These are phyloP conservation scores for Penicillium griseofulvum DNA, from an alignment of 2,329 filamentous ascomycete species.

Conservation along the genomic window DNA sequence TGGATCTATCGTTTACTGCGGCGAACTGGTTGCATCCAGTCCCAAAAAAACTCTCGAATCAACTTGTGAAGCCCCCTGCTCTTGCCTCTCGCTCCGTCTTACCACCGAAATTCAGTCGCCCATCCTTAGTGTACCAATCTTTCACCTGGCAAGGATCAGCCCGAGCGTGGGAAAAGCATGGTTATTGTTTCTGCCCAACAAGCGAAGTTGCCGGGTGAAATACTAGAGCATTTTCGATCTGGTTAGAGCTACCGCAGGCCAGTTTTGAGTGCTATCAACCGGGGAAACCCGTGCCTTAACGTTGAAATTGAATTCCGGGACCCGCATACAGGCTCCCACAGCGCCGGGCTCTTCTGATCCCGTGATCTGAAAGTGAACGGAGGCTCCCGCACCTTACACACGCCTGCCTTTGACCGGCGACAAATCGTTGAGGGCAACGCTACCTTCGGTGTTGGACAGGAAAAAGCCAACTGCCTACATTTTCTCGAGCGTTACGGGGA, in stretches of 20 bases:
- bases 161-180: slow-evolving; percentile 14
- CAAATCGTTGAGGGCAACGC: slow-evolving; percentile 32
- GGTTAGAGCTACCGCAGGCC: slow-evolving; percentile 2
- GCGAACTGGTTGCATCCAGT: slow-evolving; percentile 18
- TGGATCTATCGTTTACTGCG: slow-evolving; percentile 19
- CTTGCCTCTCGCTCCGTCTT: slow-evolving; percentile 25
- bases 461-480: slow-evolving; percentile 22
- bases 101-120: slow-evolving; percentile 20
- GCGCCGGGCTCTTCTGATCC: slow-evolving; percentile 38
- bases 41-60: slow-evolving; percentile 20
- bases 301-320: slow-evolving; percentile 42
- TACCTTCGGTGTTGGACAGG: slow-evolving; percentile 26
- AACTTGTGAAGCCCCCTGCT: slow-evolving; percentile 30
- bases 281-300: slow-evolving; percentile 24
- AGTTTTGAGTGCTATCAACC: slow-evolving; percentile 9
- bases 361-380: slow-evolving; percentile 39
- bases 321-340: slow-evolving; percentile 38
- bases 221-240: background rate
- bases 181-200: slow-evolving; percentile 25
- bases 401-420: slow-evolving; percentile 30
- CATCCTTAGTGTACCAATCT: slow-evolving; percentile 24
- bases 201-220: slow-evolving; percentile 14
- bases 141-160: slow-evolving; percentile 29
- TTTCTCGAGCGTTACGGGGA: slow-evolving; percentile 17
- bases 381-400: slow-evolving; percentile 32